phyloP scores from a whole-genome alignment of 1,139 yeast genomes.

The Debaryomyces udenii region DNA sequence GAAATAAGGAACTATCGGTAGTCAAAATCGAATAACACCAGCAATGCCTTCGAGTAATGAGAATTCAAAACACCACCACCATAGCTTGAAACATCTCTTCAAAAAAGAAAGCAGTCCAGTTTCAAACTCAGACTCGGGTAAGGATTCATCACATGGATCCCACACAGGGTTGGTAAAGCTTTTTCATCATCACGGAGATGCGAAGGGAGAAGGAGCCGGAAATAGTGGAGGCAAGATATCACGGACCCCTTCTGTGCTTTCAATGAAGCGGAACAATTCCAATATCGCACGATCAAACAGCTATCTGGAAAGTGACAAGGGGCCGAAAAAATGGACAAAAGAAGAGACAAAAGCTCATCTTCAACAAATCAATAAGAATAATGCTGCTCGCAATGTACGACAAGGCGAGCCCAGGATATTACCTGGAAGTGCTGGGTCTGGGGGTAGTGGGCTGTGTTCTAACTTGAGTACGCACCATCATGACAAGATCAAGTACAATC shows the following conservation, averaged over 20 bases:
- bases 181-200: constrained; percentile 23
- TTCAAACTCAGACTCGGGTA: constrained; percentile 10
- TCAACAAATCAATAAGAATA: constrained; percentile 36
- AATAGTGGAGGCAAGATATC: constrained; percentile 16
- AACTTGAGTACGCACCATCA: constrained; percentile 15
- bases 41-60: constrained; percentile 4
- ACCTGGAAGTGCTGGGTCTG: constrained; percentile 9
- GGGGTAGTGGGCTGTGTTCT: constrained; percentile 11
- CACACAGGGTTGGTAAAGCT: constrained; percentile 34
- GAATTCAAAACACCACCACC: constrained; percentile 18
- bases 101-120: constrained; percentile 22
- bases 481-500: constrained; percentile 50
- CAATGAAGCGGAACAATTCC: constrained; percentile 34
- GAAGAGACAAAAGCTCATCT: constrained; percentile 46
- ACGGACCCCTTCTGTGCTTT: constrained; percentile 30
- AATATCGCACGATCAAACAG: constrained; percentile 1
- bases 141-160: constrained; percentile 7
- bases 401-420: constrained; percentile 9
- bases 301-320: constrained; percentile 13
- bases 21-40: no score
- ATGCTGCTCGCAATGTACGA: constrained; percentile 24
- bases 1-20: no score
- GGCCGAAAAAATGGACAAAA: constrained; percentile 33
- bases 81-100: constrained; percentile 24
- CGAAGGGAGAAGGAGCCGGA: constrained; percentile 13